Conservation (phyloP, 176 grass and related monocot genomes). For the Themeda triandra region DNA sequence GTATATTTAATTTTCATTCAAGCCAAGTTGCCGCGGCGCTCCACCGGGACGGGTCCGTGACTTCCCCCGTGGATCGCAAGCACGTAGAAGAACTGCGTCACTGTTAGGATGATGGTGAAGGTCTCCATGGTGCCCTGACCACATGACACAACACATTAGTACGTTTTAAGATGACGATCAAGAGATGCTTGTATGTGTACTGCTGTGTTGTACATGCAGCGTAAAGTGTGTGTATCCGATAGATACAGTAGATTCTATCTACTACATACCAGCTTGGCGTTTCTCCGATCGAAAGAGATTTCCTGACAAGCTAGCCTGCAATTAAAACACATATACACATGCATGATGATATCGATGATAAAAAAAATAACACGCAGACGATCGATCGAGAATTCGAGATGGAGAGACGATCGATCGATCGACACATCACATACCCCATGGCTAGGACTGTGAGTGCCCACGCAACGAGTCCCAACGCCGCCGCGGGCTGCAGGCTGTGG, state of each 20-base stretch:
- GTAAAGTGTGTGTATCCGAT: no score
- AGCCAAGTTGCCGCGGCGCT: not conserved
- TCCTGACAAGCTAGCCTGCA: constrained; percentile 74
- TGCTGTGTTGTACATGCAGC: no score
- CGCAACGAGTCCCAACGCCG: constrained; percentile 40
- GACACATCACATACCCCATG: constrained; percentile 51
- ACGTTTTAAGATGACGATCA: no score
- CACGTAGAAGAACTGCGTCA: constrained; percentile 74
- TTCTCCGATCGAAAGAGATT: constrained; percentile 61
- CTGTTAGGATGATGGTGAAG: constrained; percentile 74
- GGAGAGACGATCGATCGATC: not conserved
- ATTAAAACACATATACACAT: not conserved
- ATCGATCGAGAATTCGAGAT: no score
- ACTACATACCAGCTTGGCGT: constrained; percentile 58
- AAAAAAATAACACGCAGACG: not conserved
- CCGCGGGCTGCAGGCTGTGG: constrained; percentile 59
- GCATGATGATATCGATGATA: not conserved
- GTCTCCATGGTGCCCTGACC: constrained; percentile 83
- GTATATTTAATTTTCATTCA: not conserved
- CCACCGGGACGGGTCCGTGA: constrained; percentile 19
- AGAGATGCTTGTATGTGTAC: no score
- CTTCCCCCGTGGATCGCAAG: constrained; percentile 47
- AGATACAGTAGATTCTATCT: no score
- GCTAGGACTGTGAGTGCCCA: constrained; percentile 74
- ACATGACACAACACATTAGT: no score